These are phyloP conservation scores for Aspergillus aculeatus DNA, from an alignment of 2,329 filamentous ascomycete genomes.

Conservation along the genomic window DNA sequence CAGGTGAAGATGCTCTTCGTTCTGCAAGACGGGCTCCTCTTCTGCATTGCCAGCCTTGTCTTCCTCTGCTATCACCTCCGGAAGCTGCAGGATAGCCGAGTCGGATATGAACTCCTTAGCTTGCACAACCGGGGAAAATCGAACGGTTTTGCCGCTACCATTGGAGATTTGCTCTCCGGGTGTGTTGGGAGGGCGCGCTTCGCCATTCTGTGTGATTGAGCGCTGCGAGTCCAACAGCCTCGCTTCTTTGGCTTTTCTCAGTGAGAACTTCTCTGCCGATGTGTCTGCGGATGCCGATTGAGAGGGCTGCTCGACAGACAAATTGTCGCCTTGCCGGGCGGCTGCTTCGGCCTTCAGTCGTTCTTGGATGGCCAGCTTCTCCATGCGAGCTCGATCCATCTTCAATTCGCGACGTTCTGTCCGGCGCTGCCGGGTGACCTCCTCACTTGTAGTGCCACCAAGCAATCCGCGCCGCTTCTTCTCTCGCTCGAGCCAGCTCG, in stretches of 20 bases:
- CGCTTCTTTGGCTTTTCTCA: slow-evolving; percentile 36
- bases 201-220: slow-evolving; percentile 16
- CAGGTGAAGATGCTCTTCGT: slow-evolving; percentile 87
- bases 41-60: slow-evolving; percentile 11
- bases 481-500: slow-evolving; percentile 85
- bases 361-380: slow-evolving; percentile 78
- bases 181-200: slow-evolving; percentile 4
- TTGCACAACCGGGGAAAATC: slow-evolving; percentile 67
- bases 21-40: slow-evolving; percentile 33
- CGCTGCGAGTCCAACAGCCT: slow-evolving; percentile 24
- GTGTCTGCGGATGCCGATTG: slow-evolving; percentile 16
- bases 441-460: slow-evolving; percentile 72
- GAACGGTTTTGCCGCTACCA: slow-evolving; percentile 59
- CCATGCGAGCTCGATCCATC: slow-evolving; percentile 83
- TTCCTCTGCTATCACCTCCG: slow-evolving; percentile 13
- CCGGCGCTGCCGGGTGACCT: slow-evolving; percentile 72
- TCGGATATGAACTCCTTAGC: slow-evolving; percentile 57
- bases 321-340: slow-evolving; percentile 27
- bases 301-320: slow-evolving; percentile 12
- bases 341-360: slow-evolving; percentile 59
- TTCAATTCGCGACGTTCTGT: slow-evolving; percentile 82
- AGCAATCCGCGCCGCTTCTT: slow-evolving; percentile 67
- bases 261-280: slow-evolving; percentile 33
- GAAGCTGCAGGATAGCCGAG: slow-evolving; percentile 17
- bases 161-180: slow-evolving; percentile 14